Conservation (phyloP, 345 rosid species). For the Garcia nutans region DNA sequence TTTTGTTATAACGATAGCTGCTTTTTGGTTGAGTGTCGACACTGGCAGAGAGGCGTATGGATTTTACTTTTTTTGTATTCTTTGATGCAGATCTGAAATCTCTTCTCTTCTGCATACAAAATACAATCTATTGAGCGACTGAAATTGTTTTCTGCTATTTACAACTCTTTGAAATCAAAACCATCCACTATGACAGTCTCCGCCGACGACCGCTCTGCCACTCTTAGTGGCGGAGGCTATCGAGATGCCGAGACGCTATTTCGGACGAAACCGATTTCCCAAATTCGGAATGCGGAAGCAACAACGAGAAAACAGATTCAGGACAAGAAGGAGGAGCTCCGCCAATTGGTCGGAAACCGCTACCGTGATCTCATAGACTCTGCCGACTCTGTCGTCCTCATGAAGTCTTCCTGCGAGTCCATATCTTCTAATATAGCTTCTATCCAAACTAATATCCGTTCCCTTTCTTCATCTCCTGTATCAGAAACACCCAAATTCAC, state of each 20-base stretch:
- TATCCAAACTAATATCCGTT: constrained; percentile 53
- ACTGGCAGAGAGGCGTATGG: too few relatives aligned
- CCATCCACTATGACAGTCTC: constrained; percentile 41
- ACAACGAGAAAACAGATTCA: constrained; percentile 73
- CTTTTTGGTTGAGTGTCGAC: too few relatives aligned
- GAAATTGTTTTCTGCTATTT: not conserved
- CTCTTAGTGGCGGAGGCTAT: constrained; percentile 47
- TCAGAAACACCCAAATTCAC: constrained; percentile 50
- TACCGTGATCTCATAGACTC: constrained; percentile 95
- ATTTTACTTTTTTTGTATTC: too few relatives aligned
- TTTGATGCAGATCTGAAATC: too few relatives aligned
- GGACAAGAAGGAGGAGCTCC: constrained; percentile 92
- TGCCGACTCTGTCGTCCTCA: constrained; percentile 81
- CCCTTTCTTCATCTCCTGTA: constrained; percentile 56
- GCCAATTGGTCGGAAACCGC: constrained; percentile 82
- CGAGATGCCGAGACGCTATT: constrained; percentile 86
- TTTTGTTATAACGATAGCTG: too few relatives aligned
- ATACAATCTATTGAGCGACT: not conserved
- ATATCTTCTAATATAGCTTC: constrained; percentile 68
- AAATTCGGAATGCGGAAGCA: constrained; percentile 77
- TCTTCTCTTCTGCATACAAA: too few relatives aligned
- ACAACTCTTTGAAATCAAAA: not conserved
- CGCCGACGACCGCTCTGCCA: constrained; percentile 41
- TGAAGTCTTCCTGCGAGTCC: constrained; percentile 78
- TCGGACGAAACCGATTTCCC: constrained; percentile 67